A percentile compares a stretch with the other conserved stretches of the same genome.
These are phyloP conservation scores for Phytopythium montanum DNA, from an alignment of 352 stramenopile genomes.

Conservation along the genomic window DNA sequence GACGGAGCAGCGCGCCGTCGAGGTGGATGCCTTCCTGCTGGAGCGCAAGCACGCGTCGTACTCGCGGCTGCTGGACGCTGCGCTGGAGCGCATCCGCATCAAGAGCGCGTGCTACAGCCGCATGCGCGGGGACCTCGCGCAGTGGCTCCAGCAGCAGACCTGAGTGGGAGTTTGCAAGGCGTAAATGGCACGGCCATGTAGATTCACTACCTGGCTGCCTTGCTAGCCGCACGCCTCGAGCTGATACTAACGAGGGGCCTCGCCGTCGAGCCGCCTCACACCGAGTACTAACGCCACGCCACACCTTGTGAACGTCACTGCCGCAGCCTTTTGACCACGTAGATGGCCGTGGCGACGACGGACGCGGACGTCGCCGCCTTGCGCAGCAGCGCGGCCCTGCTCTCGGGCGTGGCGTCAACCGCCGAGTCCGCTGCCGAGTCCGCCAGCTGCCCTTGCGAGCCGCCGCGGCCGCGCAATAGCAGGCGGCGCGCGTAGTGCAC, in stretches of 20 bases:
- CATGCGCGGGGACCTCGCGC: conserved; percentile 43
- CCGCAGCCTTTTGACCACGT: conserved; percentile 27
- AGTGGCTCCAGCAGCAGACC: conserved; percentile 37
- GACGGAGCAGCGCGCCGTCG: conserved; percentile 39
- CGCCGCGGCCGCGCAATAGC: conserved; percentile 32
- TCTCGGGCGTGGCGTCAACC: conserved; percentile 4
- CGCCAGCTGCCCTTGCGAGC: conserved; percentile 14
- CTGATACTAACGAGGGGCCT: neutral
- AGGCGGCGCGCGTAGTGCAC: conserved; percentile 34
- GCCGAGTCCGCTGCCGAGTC: neutral
- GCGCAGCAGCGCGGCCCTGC: conserved; percentile 11
- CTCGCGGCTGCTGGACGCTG: conserved; percentile 54
- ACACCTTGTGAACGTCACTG: neutral
- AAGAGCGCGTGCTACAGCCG: conserved; percentile 60
- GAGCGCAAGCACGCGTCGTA: conserved; percentile 70
- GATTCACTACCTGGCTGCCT: neutral
- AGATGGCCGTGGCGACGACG: conserved; percentile 29
- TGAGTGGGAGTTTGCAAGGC: no score
- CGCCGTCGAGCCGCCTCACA: neutral
- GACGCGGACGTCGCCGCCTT: conserved; percentile 35
- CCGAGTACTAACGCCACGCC: neutral
- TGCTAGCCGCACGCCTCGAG: neutral
- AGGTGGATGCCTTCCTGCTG: conserved; percentile 62
- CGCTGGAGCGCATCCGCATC: conserved; percentile 72
- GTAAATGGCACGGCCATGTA: neutral